Evolutionary conservation across 2,329 filamentous ascomycete species (phyloP), one percentile per base, ranked within the genome.

Genomic region (Lasiodiplodia hormozganensis): DNA sequence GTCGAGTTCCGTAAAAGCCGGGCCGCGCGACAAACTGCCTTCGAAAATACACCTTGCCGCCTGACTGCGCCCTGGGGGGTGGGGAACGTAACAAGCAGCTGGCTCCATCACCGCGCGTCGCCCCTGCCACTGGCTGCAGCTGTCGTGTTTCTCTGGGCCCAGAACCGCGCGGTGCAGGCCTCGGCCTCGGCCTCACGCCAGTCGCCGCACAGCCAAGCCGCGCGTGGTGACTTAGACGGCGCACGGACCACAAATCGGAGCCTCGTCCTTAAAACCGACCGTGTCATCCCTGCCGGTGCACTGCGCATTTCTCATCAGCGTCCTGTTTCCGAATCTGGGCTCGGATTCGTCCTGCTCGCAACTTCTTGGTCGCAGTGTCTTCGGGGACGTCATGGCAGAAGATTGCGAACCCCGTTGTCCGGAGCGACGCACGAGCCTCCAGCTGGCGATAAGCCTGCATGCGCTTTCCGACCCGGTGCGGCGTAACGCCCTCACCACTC

Each of bases 1-100:
- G 60, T 64, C 60, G 31, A 36, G 47, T 38, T 64, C 60, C 60
- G 60, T 47, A 21, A 64, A 52, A 38, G 28, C 60, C 43, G 43
- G 43, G 16, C 14, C 14, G 40, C 14, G 43, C 60, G 60, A 11
- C 28, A n/a, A 14, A 4, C 11, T 47, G 36, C n/a, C 40, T 23
- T 25, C 54, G n/a, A 23, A 36, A 38, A 51, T 51, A 36, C 28
- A 62, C 58, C 58, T 36, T 62, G 58, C 58, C 60, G 60, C 60
- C 60, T 64, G 47, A 16, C 23, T 62, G 40, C 58, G 40, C 58
- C 40, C 56, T 21, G 25, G 43, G 34, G 1, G 25, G 60, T 64
- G 60, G 60, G 47, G 60, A 49, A n/a, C 31, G 38, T 23, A 23
- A 36, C 31, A 25, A 57, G 28, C 38, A 43, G 34, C 56, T 40